Percentiles rank a stretch among this genome's conserved stretches.
Evolutionary conservation across 2,329 filamentous ascomycete genomes (phyloP).

Genomic region (Ascochyta koolunga): DNA sequence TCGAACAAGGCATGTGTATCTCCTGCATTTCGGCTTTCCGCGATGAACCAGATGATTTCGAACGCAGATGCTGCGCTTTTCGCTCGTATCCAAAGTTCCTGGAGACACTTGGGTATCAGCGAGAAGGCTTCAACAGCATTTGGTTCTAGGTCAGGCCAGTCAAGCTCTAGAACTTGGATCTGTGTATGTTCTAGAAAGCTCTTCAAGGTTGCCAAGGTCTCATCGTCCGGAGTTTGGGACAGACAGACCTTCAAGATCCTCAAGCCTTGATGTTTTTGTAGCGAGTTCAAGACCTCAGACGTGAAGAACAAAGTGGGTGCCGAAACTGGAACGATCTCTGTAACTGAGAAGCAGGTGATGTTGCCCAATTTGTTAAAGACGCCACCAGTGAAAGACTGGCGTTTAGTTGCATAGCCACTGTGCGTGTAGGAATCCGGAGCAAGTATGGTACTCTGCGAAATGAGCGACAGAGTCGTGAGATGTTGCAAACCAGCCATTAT

Average conservation of each 20-base stretch:
- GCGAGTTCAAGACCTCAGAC: constrained; percentile 23
- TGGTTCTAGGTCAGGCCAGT: constrained; percentile 33
- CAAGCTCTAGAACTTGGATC: constrained; percentile 30
- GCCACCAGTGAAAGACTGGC: constrained; percentile 23
- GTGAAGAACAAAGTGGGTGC: constrained; percentile 29
- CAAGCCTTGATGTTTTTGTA: constrained; percentile 26
- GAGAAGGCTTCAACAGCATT: constrained; percentile 19
- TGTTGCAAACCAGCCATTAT: constrained; percentile 27
- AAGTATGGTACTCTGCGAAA: constrained; percentile 26
- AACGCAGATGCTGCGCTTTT: constrained; percentile 18
- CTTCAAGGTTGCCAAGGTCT: constrained; percentile 26
- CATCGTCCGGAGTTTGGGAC: constrained; percentile 22
- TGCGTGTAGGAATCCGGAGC: constrained; percentile 12
- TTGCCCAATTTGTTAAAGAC: constrained; percentile 23
- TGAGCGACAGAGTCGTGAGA: constrained; percentile 29
- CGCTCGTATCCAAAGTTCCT: constrained; percentile 27
- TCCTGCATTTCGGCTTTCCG: constrained; percentile 17
- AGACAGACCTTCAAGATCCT: constrained; percentile 23
- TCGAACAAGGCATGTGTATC: constrained; percentile 15
- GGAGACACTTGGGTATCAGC: constrained; percentile 19
- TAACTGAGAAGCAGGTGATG: constrained; percentile 27
- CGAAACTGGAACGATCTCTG: constrained; percentile 15
- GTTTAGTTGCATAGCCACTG: constrained; percentile 21
- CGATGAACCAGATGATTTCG: constrained; percentile 19
- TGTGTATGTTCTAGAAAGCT: constrained; percentile 20